Evolutionary conservation across 495 filamentous ascomycete genomes (phyloP).

Genomic region (Mycothermus thermophilus): DNA sequence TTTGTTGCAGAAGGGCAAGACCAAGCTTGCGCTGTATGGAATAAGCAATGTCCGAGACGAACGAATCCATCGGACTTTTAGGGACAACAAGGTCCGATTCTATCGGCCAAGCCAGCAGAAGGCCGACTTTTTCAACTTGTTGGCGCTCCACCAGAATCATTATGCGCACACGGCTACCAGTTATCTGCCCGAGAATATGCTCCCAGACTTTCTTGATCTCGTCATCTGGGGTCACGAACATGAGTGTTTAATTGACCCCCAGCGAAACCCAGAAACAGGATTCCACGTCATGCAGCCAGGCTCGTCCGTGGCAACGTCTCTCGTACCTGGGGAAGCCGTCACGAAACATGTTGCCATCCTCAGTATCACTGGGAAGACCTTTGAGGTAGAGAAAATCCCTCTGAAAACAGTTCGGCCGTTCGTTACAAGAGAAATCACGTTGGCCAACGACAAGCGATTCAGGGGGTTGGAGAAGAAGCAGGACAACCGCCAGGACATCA

Average conservation of each 20-base stretch:
- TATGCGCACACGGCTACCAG: constrained; percentile 77
- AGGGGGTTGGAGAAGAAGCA: constrained; percentile 64
- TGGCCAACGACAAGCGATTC: constrained; percentile 62
- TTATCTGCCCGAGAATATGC: constrained; percentile 86
- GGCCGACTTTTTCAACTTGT: constrained; percentile 90
- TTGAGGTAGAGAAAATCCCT: constrained; percentile 65
- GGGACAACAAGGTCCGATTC: constrained; percentile 88
- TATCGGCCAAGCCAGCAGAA: constrained; percentile 72
- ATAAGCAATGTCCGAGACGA: constrained; percentile 96
- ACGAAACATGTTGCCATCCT: constrained; percentile 82
- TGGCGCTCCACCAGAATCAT: constrained; percentile 95
- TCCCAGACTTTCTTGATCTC: constrained; percentile 83
- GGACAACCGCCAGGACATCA: constrained; percentile 69
- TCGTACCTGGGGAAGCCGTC: constrained; percentile 81
- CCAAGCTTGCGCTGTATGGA: constrained; percentile 89
- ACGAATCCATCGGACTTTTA: constrained; percentile 80
- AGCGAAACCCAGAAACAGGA: constrained; percentile 65
- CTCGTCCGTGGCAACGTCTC: constrained; percentile 86
- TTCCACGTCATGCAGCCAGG: constrained; percentile 97
- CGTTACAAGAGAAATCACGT: constrained; percentile 66
- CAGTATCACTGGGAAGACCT: constrained; percentile 68
- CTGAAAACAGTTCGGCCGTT: constrained; percentile 87
- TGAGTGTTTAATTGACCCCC: constrained; percentile 81
- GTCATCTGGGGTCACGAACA: constrained; percentile 98
- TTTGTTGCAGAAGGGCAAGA: constrained; percentile 81